phyloP scores from a whole-genome alignment of 148 eudicot species.

The Heliosperma pusillum region DNA sequence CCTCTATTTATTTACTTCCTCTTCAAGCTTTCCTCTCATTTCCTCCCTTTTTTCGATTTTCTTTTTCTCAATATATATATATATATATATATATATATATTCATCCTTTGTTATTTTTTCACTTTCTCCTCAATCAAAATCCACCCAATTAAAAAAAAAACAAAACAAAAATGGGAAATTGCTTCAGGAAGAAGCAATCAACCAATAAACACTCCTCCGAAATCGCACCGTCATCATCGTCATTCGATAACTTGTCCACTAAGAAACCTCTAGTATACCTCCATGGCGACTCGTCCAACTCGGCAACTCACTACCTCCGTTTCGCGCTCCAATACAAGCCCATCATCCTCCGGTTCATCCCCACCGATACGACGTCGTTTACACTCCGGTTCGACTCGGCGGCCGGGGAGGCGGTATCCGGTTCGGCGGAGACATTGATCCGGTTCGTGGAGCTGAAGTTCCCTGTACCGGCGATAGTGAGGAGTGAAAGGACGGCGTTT shows the following conservation, averaged over 20 bases:
- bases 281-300: constrained; percentile 44
- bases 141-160: background rate
- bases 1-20: background rate
- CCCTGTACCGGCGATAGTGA: constrained; percentile 44
- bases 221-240: constrained; percentile 4
- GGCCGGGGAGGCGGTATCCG: constrained; percentile 46
- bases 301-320: constrained; percentile 47
- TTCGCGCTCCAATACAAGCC: constrained; percentile 61
- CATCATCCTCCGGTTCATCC: constrained; percentile 43
- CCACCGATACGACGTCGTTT: constrained; percentile 36
- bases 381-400: constrained; percentile 25
- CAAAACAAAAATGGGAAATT: constrained; percentile 25
- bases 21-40: background rate
- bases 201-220: constrained; percentile 2
- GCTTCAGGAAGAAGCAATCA: constrained; percentile 8
- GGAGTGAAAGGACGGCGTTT: constrained; percentile 15
- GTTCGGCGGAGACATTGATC: constrained; percentile 43
- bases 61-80: background rate
- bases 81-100: too few species aligned
- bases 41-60: background rate
- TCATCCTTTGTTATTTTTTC: background rate
- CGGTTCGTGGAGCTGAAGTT: constrained; percentile 47
- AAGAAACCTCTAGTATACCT: constrained; percentile 31
- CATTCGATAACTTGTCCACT: background rate
- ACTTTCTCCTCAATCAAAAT: background rate